Base-by-base conservation (phyloP, 441 rosid species). In the Oxalis stricta region DNA sequence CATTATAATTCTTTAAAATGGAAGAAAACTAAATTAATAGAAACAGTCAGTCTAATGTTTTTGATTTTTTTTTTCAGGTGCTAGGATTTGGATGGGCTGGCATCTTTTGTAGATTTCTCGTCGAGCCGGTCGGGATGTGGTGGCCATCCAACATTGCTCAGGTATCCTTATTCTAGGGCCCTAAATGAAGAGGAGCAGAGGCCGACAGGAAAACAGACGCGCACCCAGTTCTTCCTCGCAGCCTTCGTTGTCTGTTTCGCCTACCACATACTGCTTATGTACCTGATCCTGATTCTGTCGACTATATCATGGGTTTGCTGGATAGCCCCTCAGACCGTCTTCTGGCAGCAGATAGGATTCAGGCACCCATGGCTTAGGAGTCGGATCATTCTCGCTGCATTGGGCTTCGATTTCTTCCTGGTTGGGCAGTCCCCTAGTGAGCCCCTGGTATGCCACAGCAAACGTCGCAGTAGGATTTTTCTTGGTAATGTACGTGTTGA, bases 401-500 rank as follows among this genome's bases (percentile, higher is more conserved):
- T 85, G 96, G 96, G 76, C 98, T 56, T 73, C 94, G 28, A 85
- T 80, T 53, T 82, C 96, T 1, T 66, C 98, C 32, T 85, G 83
- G 68, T 84, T 89, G 3, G 96, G 94, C 29, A 85, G 96, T 70
- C 97, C 95, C 33, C 84, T 88, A 7, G 97, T 95, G 19, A 88
- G 97, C 72, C 97, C 97, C 32, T 88, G 97, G 95, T 89, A 82
- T 44, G 97, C 97, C 46, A 84, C 97, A 0, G 95, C 95, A 22
- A 89, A 89, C 28, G 91, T 89, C 9, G 95, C 91, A 2, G 82
- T 49, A 3, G 97, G 97, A 21, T 84, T 62, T 37, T 54, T 82
- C 3, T 9, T 79, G 2, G 55, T 76, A 26, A 75, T 88, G 88
- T 88, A 88, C 17, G 57, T 82, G 30, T 58, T 82, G 67, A 76